These are phyloP conservation scores for Ogataea thermomethanolica DNA, from an alignment of 805 yeast species.

Conservation along the genomic window DNA sequence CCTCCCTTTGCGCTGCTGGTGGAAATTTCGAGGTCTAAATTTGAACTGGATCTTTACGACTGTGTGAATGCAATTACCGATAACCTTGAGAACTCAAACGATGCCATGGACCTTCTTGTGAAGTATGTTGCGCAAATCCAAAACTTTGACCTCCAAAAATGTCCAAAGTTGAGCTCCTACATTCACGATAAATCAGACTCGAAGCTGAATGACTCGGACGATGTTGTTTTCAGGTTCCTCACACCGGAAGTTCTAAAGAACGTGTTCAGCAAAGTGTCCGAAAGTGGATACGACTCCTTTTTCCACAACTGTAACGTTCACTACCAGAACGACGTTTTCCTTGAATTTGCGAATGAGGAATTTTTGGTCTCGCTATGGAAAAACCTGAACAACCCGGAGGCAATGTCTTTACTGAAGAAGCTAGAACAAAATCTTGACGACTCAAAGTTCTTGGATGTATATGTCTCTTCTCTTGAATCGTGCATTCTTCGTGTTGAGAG, in stretches of 20 bases:
- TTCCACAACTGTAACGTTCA: conserved; percentile 23
- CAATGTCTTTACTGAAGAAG: conserved; percentile 16
- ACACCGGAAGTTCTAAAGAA: conserved; percentile 33
- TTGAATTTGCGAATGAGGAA: conserved; percentile 14
- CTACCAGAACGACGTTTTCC: conserved; percentile 21
- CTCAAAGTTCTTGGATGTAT: conserved; percentile 12
- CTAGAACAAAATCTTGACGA: conserved; percentile 20
- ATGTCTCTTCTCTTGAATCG: conserved; percentile 11
- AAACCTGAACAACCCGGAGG: neutral
- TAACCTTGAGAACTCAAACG: conserved; percentile 26
- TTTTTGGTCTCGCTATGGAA: conserved; percentile 21
- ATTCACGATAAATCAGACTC: conserved; percentile 18
- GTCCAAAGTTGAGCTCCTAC: conserved; percentile 21
- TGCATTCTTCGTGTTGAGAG: conserved; percentile 2
- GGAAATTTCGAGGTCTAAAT: conserved; percentile 23
- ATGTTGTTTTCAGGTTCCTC: conserved; percentile 31
- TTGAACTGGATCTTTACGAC: conserved; percentile 29
- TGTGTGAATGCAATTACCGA: conserved; percentile 34
- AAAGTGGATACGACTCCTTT: conserved; percentile 17
- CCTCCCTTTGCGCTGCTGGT: conserved; percentile 33
- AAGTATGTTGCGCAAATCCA: conserved; percentile 12
- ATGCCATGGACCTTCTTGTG: conserved; percentile 2
- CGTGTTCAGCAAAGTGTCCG: conserved; percentile 31
- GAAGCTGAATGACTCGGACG: conserved; percentile 8
- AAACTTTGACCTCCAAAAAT: conserved; percentile 21